Base-by-base conservation (phyloP, 176 grass and related monocot species). In the Phyllostachys edulis region DNA sequence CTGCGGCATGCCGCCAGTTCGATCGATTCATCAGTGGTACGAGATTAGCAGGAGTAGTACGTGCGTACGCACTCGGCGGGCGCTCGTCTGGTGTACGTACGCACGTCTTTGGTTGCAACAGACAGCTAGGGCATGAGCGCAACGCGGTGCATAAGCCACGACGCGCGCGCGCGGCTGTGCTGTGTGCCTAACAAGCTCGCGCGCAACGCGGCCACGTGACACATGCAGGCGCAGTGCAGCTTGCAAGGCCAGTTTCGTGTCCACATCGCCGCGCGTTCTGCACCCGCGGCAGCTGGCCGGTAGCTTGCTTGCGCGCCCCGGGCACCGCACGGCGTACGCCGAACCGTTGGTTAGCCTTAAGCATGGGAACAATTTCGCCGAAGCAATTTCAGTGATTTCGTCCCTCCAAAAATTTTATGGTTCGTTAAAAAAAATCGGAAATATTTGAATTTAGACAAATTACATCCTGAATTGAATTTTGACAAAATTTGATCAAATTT, bases 141-240 rank as follows among this genome's bases (percentile, higher is more conserved):
- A 20, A 55, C 14, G 56, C 56, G 21, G n/a, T 11, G 56, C n/a
- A n/a, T n/a, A n/a, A n/a, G n/a, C 56, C 29, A 29, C 29, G 29
- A 29, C 29, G 29, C 29, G 29, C 29, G 29, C 29, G n/a, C 40
- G 8, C 12, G 5, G 20, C 21, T 13, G 67, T 1, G 11, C 38
- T 18, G 50, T 5, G 37, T 18, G 50, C 66, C 49, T 40, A 18
- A 70, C 66, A 69, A 26, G 37, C 34, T 38, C 38, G 52, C 10
- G 69, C 10, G 69, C 29, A 10, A 63, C 40, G 80, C 54, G 70
- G 81, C 52, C 81, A 83, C 21, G 29, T 51, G 81, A 64, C 69
- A 16, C 20, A 7, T 2, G 77, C 63, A 8, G 11, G 27, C 26
- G 59, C 59, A 29, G 29, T 29, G 29, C 29, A 29, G 29, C 29